Evolutionary conservation across 257 asterid species (phyloP).

Genomic region (Capsicum pubescens): DNA sequence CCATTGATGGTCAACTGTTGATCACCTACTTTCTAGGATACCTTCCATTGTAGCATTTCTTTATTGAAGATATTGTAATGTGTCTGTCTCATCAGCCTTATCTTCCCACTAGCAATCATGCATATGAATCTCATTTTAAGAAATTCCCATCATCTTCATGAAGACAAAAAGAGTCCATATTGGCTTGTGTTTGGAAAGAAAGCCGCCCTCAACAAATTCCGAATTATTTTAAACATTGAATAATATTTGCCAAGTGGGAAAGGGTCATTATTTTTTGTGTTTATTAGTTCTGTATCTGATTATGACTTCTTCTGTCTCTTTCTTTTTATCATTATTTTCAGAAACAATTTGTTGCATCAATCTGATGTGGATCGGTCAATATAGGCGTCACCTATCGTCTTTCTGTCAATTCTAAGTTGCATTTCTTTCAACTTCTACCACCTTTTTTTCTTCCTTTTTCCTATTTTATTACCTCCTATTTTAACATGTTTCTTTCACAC

Average conservation of each 20-base stretch:
- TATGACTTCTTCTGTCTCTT: constrained; percentile 28
- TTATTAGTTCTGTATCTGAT: constrained; percentile 27
- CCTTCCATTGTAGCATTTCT: constrained; percentile 32
- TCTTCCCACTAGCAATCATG: constrained; percentile 44
- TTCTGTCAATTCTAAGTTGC: constrained; percentile 33
- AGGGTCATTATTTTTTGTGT: not conserved
- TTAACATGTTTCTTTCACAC: constrained; percentile 20
- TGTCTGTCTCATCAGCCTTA: constrained; percentile 48
- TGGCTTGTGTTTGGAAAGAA: constrained; percentile 37
- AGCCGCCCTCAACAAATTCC: constrained; percentile 28
- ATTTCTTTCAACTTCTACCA: constrained; percentile 17
- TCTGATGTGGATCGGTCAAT: constrained; percentile 20
- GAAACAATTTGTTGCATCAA: constrained; percentile 41
- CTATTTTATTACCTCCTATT: not conserved
- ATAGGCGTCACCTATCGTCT: constrained; percentile 25
- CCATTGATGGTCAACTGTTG: constrained; percentile 21
- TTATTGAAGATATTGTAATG: constrained; percentile 41
- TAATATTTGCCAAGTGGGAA: constrained; percentile 36
- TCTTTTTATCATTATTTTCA: constrained; percentile 25
- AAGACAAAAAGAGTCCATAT: constrained; percentile 39
- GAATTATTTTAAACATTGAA: constrained; percentile 24
- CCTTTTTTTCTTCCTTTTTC: not conserved
- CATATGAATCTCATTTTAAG: constrained; percentile 41
- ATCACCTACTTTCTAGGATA: constrained; percentile 34
- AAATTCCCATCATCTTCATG: constrained; percentile 40